These are phyloP conservation scores for Candida railenensis DNA, from an alignment of 805 yeast genomes.

Conservation along the genomic window DNA sequence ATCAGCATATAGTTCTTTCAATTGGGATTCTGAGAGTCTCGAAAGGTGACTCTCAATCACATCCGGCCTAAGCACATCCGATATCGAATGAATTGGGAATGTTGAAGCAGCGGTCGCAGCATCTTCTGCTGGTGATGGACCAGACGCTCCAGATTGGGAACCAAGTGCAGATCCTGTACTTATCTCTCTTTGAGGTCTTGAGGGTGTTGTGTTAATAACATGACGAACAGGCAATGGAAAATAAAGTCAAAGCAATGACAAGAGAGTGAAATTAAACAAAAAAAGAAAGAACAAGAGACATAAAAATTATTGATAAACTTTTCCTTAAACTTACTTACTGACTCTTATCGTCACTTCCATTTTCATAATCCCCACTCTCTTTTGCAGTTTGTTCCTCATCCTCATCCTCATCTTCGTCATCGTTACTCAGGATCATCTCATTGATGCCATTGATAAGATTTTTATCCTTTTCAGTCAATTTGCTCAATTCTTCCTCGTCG, in stretches of 20 bases:
- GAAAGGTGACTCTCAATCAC: constrained; percentile 32
- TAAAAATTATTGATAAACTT: no score
- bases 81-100: constrained; percentile 29
- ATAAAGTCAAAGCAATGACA: no score
- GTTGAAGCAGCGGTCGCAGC: background rate
- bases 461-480: constrained; percentile 59
- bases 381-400: constrained; percentile 13
- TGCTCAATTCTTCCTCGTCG: constrained; percentile 53
- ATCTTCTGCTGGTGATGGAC: no score
- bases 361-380: constrained; percentile 6
- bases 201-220: background rate
- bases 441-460: constrained; percentile 47
- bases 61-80: constrained; percentile 32
- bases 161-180: background rate
- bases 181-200: background rate
- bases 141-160: no score
- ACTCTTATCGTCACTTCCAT: constrained; percentile 8
- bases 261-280: no score
- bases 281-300: no score
- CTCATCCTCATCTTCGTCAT: constrained; percentile 31
- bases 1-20: constrained; percentile 30
- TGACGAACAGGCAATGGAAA: background rate
- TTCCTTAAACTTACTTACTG: constrained; percentile 16
- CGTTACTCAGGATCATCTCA: constrained; percentile 33
- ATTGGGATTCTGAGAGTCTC: constrained; percentile 29